Base-by-base conservation (phyloP, 805 yeast species). In the Wickerhamomyces silvicola region DNA sequence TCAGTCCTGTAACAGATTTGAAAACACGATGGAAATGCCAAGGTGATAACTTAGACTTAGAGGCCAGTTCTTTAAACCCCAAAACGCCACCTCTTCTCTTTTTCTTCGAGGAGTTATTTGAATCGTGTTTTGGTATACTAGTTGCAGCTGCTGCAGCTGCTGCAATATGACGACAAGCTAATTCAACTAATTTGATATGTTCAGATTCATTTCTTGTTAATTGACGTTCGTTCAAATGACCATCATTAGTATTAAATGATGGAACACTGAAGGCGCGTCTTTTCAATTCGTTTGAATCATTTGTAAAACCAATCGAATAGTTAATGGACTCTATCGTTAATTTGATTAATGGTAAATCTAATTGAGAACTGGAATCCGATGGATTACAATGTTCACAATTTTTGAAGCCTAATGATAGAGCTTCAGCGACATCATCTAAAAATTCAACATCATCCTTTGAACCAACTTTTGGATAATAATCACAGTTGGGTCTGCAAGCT, bases 21-120 rank as follows among this genome's bases (percentile, higher is more conserved):
- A 86, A 86, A 16, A 86, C 94, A 31, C 95, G 66, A 63, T 86
- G 95, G 58, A 86, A 86, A 57, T 86, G 95, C 95, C 95, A 86
- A 17, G 95, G 92, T 9, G 85, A 74, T 37, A 86, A 68, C 43
- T 81, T 81, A 8, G 87, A 78, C 51, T 85, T 81, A 14, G 84
- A 78, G 7, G 95, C 95, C 50, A 86, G 67, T 54, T 86, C 95
- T 55, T 84, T 82, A 62, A 86, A 86, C 1, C 88, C 90, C 28
- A 81, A 59, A 9, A 80, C 84, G 25, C 86, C 87, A 13, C 90
- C 90, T 56, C 85, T 66, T 64, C 82, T 72, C 52, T 72, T 68
- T 53, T 68, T 68, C 55, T 66, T 66, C n/a, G n/a, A n/a, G 31
- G 54, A 60, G 13, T 38, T 38, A 34, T 24, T 16, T 18, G 32